Conservation (phyloP, 2,329 filamentous ascomycete genomes). For the Diaporthe australafricana region DNA sequence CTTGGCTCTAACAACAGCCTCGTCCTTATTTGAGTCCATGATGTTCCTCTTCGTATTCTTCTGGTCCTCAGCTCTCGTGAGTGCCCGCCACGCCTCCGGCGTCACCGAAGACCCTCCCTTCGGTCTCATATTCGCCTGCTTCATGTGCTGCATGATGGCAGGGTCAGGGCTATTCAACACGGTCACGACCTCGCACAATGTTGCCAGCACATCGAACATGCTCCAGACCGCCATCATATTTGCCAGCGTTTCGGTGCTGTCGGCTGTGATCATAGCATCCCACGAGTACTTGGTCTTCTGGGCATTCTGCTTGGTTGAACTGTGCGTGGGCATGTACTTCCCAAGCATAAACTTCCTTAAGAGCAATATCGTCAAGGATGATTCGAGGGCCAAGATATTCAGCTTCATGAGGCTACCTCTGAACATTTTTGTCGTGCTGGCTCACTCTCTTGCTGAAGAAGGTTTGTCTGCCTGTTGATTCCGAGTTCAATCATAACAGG, state of each 20-base stretch:
- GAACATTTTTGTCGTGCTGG: constrained; percentile 64
- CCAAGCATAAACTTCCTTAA: constrained; percentile 68
- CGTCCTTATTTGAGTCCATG: constrained; percentile 69
- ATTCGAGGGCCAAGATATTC: constrained; percentile 65
- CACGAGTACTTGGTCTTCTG: constrained; percentile 61
- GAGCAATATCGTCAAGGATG: constrained; percentile 64
- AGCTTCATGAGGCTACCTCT: constrained; percentile 67
- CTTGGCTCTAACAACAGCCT: constrained; percentile 61
- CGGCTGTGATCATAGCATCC: constrained; percentile 53
- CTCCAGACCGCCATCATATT: constrained; percentile 50
- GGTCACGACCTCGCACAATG: constrained; percentile 43
- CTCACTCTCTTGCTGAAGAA: constrained; percentile 58
- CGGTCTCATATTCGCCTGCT: constrained; percentile 65
- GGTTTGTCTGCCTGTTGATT: constrained; percentile 43
- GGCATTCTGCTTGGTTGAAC: constrained; percentile 68
- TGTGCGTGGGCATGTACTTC: constrained; percentile 68
- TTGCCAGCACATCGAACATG: constrained; percentile 45
- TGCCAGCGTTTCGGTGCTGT: constrained; percentile 51
- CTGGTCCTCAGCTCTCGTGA: constrained; percentile 67
- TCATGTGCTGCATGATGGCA: constrained; percentile 69
- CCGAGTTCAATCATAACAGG: no score
- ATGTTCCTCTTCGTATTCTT: constrained; percentile 75
- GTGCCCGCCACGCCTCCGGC: constrained; percentile 45
- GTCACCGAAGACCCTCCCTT: constrained; percentile 47
- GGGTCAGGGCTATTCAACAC: constrained; percentile 55